A percentile compares a stretch with the other conserved stretches of the same genome.
Conservation (phyloP, 2,329 filamentous ascomycete genomes). For the Fusarium agapanthi region DNA sequence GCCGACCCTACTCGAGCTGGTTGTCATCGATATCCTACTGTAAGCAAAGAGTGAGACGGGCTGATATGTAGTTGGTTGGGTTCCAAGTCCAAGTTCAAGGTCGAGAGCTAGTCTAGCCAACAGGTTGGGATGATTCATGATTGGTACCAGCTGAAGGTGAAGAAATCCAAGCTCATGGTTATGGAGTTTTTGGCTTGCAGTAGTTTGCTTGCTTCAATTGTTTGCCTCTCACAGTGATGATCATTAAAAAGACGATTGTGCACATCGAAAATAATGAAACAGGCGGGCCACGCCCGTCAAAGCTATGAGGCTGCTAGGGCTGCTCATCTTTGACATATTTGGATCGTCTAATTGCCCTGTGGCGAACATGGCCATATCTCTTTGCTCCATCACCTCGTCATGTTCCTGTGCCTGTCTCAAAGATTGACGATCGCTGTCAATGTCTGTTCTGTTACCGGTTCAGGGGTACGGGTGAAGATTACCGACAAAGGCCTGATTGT, state of each 20-base stretch:
- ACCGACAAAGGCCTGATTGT: constrained; percentile 7
- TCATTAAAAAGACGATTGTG: neutral
- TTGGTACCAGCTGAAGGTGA: constrained; percentile 15
- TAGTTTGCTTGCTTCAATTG: neutral
- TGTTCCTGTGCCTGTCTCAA: constrained; percentile 30
- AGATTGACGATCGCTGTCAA: constrained; percentile 14
- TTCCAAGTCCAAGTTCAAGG: constrained; percentile 1
- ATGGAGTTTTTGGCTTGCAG: neutral
- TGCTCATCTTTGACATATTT: constrained; percentile 33
- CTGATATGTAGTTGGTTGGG: neutral
- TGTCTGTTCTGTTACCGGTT: constrained; percentile 10
- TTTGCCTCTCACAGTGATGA: neutral
- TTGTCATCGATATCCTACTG: neutral
- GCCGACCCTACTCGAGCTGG: constrained; percentile 3
- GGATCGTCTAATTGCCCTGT: constrained; percentile 31
- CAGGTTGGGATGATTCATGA: neutral
- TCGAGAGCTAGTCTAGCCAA: neutral
- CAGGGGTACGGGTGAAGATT: constrained; percentile 16
- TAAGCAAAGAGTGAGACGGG: neutral
- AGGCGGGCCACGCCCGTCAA: constrained; percentile 14
- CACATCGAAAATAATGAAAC: constrained; percentile 36
- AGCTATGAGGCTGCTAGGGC: constrained; percentile 6
- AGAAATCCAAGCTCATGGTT: constrained; percentile 26
- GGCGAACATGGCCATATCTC: constrained; percentile 26
- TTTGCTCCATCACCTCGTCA: neutral